These are phyloP conservation scores for Pestalotiopsis sp. DNA, from an alignment of 2,329 filamentous ascomycete species.

Conservation along the genomic window DNA sequence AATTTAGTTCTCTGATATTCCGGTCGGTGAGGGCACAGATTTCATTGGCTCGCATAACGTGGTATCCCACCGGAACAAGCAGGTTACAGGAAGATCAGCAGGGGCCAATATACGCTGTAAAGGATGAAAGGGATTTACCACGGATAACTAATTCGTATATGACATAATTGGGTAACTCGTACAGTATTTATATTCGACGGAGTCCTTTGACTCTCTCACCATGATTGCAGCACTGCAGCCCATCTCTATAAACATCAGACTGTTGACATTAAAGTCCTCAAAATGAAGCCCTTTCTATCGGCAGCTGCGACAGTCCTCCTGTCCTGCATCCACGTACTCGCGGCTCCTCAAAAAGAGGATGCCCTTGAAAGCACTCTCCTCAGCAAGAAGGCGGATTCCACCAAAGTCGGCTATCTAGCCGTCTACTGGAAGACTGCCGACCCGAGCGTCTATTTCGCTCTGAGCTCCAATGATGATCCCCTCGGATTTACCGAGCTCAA, in stretches of 20 bases:
- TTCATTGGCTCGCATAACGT: no score
- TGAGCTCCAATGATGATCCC: conserved; percentile 5
- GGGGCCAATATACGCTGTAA: no score
- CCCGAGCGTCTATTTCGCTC: neutral
- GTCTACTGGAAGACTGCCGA: conserved; percentile 1
- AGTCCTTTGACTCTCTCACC: neutral
- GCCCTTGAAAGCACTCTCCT: neutral
- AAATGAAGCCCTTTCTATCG: neutral
- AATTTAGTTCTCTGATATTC: no score
- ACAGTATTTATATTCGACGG: neutral
- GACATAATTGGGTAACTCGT: neutral
- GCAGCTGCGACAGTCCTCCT: neutral
- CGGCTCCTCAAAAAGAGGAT: neutral
- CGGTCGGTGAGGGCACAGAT: no score
- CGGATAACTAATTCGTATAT: neutral
- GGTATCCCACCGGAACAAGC: no score
- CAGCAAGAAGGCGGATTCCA: neutral
- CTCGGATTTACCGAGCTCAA: conserved; percentile 1
- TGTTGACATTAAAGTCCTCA: neutral
- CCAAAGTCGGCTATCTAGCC: conserved; percentile 1
- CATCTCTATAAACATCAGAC: neutral
- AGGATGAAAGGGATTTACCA: no score
- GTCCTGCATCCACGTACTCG: neutral
- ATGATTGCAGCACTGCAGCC: neutral
- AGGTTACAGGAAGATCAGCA: no score